Conservation (phyloP, 2,329 filamentous ascomycete genomes). For the Sarocladiaceae sp. region DNA sequence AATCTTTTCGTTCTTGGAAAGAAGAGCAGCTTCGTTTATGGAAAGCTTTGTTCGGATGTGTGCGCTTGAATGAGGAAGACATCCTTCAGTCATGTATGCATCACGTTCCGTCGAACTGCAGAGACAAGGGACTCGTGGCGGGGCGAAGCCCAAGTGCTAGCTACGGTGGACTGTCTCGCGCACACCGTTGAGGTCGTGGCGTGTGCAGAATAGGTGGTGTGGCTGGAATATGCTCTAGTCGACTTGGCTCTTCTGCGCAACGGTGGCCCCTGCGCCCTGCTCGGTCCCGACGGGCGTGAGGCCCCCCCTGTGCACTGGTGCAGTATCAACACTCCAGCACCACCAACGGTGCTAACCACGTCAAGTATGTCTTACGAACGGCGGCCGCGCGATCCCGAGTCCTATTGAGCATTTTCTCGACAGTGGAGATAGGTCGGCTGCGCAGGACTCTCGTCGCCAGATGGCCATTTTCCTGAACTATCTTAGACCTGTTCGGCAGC, state of each 20-base stretch:
- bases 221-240: conserved; percentile 1
- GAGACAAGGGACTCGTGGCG: too few relatives aligned
- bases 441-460: background rate
- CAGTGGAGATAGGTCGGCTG: background rate
- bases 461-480: background rate
- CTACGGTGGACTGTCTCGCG: background rate
- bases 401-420: background rate
- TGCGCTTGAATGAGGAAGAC: too few relatives aligned
- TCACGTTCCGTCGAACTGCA: too few relatives aligned
- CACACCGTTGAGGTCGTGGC: background rate
- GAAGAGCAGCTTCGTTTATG: too few relatives aligned
- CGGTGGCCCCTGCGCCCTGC: background rate
- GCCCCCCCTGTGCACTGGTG: too few relatives aligned
- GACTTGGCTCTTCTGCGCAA: background rate
- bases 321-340: too few relatives aligned
- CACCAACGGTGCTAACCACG: background rate
- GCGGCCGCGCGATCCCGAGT: background rate
- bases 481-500: too few relatives aligned
- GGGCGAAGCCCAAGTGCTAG: background rate
- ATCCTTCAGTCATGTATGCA: too few relatives aligned
- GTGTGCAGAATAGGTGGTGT: background rate
- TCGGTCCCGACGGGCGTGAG: conserved; percentile 7
- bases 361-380: conserved; percentile 1
- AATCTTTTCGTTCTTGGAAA: too few relatives aligned
- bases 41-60: too few relatives aligned